phyloP scores from a whole-genome alignment of 495 filamentous ascomycete species.

The Aspergillus heteromorphus region DNA sequence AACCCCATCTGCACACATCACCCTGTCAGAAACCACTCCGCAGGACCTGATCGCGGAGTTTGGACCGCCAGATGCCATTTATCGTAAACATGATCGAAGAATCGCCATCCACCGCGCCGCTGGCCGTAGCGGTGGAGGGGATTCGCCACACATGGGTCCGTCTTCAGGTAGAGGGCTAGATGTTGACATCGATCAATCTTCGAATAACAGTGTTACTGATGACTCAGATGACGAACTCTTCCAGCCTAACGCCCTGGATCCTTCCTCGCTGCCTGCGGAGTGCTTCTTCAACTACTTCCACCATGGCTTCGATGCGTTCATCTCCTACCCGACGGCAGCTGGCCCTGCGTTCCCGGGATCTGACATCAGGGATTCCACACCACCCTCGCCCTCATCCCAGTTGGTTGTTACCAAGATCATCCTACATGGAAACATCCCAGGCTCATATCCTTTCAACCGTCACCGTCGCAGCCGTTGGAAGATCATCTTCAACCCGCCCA shows the following conservation, averaged over 20 bases:
- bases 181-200: conserved; percentile 77
- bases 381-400: conserved; percentile 47
- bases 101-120: conserved; percentile 73
- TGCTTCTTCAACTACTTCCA: conserved; percentile 97
- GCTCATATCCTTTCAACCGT: conserved; percentile 93
- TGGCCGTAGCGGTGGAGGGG: conserved; percentile 36
- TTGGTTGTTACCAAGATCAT: conserved; percentile 85
- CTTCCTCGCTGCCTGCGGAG: conserved; percentile 50
- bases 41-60: conserved; percentile 88
- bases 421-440: conserved; percentile 88
- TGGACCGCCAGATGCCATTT: conserved; percentile 91
- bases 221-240: conserved; percentile 64
- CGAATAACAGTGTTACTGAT: conserved; percentile 67
- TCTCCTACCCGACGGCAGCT: conserved; percentile 66
- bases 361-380: conserved; percentile 25
- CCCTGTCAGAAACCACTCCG: conserved; percentile 72
- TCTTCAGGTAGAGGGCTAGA: conserved; percentile 41
- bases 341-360: conserved; percentile 60
- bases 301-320: conserved; percentile 88
- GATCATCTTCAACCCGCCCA: conserved; percentile 48
- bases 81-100: conserved; percentile 84
- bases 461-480: conserved; percentile 87
- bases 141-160: conserved; percentile 33
- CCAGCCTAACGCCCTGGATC: conserved; percentile 26
- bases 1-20: conserved; percentile 57